phyloP scores from a whole-genome alignment of 345 rosid genomes.

The Alliaria petiolata region DNA sequence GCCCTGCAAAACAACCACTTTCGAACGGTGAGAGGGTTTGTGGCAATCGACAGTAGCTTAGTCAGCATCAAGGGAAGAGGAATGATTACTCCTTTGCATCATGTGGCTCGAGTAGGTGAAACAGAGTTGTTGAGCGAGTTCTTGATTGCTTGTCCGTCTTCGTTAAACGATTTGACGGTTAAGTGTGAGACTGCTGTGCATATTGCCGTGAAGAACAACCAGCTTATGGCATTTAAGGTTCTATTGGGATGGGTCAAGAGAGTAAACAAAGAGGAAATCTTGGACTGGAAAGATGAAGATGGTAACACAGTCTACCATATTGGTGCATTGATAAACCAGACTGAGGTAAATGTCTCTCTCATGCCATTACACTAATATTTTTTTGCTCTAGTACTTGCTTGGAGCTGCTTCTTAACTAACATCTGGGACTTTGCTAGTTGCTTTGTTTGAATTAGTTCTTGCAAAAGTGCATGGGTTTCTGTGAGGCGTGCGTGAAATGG shows the following conservation, averaged over 20 bases:
- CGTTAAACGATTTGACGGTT: conserved; percentile 30
- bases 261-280: not conserved
- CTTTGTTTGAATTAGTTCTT: not conserved
- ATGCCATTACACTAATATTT: too few species aligned
- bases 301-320: too few species aligned
- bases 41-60: conserved; percentile 5
- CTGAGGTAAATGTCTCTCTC: too few species aligned
- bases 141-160: conserved; percentile 14
- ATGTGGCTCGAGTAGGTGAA: conserved; percentile 3
- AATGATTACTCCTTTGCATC: conserved; percentile 33
- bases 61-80: conserved; percentile 30
- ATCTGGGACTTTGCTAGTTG: not conserved
- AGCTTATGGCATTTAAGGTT: not conserved
- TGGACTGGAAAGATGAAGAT: not conserved
- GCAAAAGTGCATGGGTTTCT: not conserved
- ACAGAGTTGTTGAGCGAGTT: not conserved
- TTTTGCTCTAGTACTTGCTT: too few species aligned
- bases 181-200: conserved; percentile 28
- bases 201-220: not conserved
- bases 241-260: not conserved
- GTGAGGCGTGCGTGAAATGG: too few species aligned
- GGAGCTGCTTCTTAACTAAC: too few species aligned
- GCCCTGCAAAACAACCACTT: conserved; percentile 11
- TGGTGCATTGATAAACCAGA: too few species aligned
- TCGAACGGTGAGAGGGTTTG: conserved; percentile 8